Conservation (phyloP, 2,329 filamentous ascomycete genomes). For the Alternaria dauci region DNA sequence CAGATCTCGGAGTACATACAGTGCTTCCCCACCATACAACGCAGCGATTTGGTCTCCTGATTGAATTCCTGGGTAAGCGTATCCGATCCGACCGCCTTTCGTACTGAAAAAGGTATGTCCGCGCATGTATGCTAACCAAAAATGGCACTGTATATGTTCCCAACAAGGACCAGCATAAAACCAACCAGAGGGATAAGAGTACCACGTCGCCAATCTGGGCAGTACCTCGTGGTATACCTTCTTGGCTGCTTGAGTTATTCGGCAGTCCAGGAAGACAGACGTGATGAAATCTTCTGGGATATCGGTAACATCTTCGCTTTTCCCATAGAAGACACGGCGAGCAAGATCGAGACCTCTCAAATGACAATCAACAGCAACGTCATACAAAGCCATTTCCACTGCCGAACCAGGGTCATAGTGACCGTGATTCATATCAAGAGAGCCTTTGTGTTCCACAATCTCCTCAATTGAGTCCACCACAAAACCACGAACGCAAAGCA, state of each 20-base stretch:
- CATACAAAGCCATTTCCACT: not conserved
- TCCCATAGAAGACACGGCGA: not conserved
- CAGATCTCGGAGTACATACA: not conserved
- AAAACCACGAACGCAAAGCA: too few species aligned
- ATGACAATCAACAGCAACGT: not conserved
- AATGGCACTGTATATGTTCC: not conserved
- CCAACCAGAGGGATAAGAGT: not conserved
- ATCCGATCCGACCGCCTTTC: not conserved
- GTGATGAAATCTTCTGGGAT: not conserved
- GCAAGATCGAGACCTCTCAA: not conserved
- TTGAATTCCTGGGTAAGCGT: not conserved
- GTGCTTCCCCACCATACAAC: not conserved
- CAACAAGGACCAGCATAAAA: too few species aligned
- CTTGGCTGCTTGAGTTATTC: rapidly evolving
- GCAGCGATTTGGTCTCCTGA: not conserved
- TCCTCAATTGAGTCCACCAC: too few species aligned
- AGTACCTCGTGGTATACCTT: rapidly evolving
- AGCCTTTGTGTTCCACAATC: not conserved
- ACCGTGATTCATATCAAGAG: rapidly evolving
- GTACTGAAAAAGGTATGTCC: not conserved
- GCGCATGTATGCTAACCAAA: rapidly evolving
- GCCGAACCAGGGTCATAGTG: rapidly evolving
- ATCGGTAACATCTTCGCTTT: not conserved
- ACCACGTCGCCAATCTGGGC: not conserved
- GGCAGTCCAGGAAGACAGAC: not conserved